Percentiles rank a stretch among this genome's conserved stretches.
These are phyloP conservation scores for Alternaria gaisen DNA, from an alignment of 2,329 filamentous ascomycete genomes.

Conservation along the genomic window DNA sequence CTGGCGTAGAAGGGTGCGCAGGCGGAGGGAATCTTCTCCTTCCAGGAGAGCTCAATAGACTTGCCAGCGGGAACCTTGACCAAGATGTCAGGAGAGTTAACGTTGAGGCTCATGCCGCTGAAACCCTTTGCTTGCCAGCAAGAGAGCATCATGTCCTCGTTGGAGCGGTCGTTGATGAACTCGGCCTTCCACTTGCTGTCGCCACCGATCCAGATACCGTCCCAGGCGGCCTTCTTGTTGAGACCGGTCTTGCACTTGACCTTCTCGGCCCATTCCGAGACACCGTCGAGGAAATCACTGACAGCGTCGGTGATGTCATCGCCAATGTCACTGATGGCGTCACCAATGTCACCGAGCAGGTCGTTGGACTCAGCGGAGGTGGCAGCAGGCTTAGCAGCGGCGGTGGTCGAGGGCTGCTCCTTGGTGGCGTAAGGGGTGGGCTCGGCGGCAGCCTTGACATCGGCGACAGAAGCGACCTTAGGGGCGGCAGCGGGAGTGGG, in stretches of 20 bases:
- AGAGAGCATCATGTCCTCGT: constrained; percentile 44
- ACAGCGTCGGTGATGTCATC: constrained; percentile 19
- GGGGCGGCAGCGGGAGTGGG: constrained; percentile 15
- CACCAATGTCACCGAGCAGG: constrained; percentile 3
- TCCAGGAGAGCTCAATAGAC: constrained; percentile 51
- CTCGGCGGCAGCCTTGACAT: constrained; percentile 21
- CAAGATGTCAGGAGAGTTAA: constrained; percentile 48
- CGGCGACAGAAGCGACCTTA: constrained; percentile 19
- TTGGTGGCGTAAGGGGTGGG: constrained; percentile 16
- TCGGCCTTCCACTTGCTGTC: constrained; percentile 47
- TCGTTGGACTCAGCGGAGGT: constrained; percentile 1
- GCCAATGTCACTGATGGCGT: constrained; percentile 15
- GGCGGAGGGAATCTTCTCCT: constrained; percentile 50
- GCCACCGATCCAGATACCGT: constrained; percentile 48
- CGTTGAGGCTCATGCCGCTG: constrained; percentile 50
- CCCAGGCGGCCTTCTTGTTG: constrained; percentile 41
- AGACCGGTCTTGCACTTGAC: constrained; percentile 36
- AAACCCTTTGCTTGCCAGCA: constrained; percentile 50
- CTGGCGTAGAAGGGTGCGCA: constrained; percentile 52
- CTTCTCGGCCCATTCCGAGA: constrained; percentile 29
- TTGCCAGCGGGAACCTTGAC: constrained; percentile 51
- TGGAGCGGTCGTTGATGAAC: constrained; percentile 46
- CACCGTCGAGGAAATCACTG: constrained; percentile 21
- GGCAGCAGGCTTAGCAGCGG: constrained; percentile 15
- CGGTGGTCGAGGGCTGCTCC: constrained; percentile 9